Conservation (phyloP, 208 protist species). For the Vickermania ingenoplastis region DNA sequence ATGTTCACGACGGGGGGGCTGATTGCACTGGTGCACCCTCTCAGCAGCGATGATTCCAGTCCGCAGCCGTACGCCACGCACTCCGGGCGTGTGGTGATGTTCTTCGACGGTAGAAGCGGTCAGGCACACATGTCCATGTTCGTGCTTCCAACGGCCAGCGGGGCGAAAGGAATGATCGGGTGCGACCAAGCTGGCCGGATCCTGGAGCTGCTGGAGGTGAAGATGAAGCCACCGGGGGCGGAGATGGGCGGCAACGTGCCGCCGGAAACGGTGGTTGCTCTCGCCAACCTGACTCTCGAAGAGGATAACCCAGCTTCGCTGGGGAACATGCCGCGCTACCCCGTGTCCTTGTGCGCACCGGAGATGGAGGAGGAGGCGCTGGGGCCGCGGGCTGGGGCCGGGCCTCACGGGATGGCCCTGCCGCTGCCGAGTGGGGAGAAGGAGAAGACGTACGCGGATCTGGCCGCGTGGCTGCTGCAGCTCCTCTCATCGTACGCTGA, state of each 20-base stretch:
- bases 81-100: slow-evolving; percentile 24
- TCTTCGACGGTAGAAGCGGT: slow-evolving; percentile 33
- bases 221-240: slow-evolving; percentile 6
- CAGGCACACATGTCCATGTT: slow-evolving; percentile 21
- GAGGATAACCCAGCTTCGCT: background rate
- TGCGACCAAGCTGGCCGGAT: slow-evolving; percentile 23
- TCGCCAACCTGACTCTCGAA: slow-evolving; percentile 3
- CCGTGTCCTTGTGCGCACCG: background rate
- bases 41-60: slow-evolving; percentile 16
- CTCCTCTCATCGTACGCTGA: slow-evolving; percentile 54
- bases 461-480: slow-evolving; percentile 50
- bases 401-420: too few species aligned
- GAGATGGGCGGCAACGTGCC: background rate
- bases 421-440: background rate
- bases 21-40: slow-evolving; percentile 19
- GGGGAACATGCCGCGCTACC: background rate
- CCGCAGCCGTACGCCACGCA: slow-evolving; percentile 21
- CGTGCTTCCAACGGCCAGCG: slow-evolving; percentile 24
- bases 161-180: slow-evolving; percentile 23
- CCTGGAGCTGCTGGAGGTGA: slow-evolving; percentile 41
- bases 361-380: background rate
- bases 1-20: slow-evolving; percentile 15
- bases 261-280: slow-evolving; percentile 1
- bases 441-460: slow-evolving; percentile 18
- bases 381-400: too few species aligned